Conservation (phyloP, 805 yeast genomes). For the Myxozyma neglecta region DNA sequence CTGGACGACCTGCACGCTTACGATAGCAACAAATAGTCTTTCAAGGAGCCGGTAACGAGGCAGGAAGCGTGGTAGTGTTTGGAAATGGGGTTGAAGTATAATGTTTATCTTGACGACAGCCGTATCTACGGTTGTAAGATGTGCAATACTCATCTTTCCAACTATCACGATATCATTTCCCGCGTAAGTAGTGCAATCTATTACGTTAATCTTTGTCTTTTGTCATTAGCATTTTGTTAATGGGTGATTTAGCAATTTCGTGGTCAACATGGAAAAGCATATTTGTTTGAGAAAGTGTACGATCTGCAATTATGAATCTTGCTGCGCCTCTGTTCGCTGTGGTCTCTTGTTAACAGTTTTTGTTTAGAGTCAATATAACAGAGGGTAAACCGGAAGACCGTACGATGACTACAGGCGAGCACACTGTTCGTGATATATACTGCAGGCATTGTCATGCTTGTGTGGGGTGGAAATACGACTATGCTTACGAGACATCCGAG, state of each 20-base stretch:
- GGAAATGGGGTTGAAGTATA: conserved; percentile 51
- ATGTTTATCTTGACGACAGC: conserved; percentile 43
- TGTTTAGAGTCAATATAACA: conserved; percentile 45
- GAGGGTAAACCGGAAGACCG: conserved; percentile 44
- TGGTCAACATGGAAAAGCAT: conserved; percentile 61
- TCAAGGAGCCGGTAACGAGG: not conserved
- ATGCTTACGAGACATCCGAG: conserved; percentile 49
- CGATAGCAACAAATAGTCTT: not conserved
- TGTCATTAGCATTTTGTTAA: not conserved
- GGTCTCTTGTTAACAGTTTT: not conserved
- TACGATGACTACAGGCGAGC: conserved; percentile 61
- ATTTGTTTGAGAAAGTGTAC: conserved; percentile 50
- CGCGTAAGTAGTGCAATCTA: conserved; percentile 36
- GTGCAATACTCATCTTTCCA: conserved; percentile 48
- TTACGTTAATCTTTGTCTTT: not conserved
- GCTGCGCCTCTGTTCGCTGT: not conserved
- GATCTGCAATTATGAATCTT: conserved; percentile 21
- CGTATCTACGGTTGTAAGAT: conserved; percentile 44
- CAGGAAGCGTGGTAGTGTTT: not conserved
- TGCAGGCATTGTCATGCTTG: conserved; percentile 56
- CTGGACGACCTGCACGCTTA: not conserved
- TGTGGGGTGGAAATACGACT: conserved; percentile 66
- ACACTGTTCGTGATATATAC: conserved; percentile 54
- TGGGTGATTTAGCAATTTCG: conserved; percentile 44
- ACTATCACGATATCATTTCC: conserved; percentile 42